phyloP scores from a whole-genome alignment of 208 protist genomes.

The Leishmania major region DNA sequence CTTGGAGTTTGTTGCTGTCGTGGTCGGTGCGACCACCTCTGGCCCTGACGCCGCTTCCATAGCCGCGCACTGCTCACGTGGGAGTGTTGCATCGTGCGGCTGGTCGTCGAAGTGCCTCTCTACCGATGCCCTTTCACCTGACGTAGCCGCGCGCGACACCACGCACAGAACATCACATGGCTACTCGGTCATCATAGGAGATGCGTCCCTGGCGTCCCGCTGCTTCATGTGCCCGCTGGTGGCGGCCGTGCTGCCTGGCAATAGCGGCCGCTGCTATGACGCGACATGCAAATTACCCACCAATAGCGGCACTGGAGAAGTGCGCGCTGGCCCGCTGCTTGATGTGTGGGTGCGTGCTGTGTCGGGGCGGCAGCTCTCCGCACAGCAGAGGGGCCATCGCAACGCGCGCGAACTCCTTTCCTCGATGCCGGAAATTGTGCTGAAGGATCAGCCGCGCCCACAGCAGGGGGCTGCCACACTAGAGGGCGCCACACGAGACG shows the following conservation, averaged over 20 bases:
- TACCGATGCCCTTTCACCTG: not conserved
- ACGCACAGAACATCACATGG: slow-evolving; percentile 6
- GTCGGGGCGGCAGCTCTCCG: not conserved
- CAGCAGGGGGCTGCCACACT: not conserved
- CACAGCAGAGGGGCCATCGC: not conserved
- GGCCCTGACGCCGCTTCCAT: not conserved
- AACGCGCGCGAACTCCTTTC: not conserved
- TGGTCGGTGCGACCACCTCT: not conserved
- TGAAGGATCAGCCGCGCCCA: slow-evolving; percentile 1
- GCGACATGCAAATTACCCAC: not conserved
- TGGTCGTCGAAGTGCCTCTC: not conserved
- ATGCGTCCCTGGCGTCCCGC: slow-evolving; percentile 10
- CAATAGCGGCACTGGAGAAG: not conserved
- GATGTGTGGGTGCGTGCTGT: slow-evolving; percentile 29
- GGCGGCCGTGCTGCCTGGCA: not conserved
- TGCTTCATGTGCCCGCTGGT: slow-evolving; percentile 23
- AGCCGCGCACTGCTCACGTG: slow-evolving; percentile 4
- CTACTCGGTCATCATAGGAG: slow-evolving; percentile 16
- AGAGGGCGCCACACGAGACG: not conserved
- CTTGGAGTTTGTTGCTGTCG: not conserved
- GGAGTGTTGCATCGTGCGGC: slow-evolving; percentile 12
- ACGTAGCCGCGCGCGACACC: not conserved
- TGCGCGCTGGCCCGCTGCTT: slow-evolving; percentile 8
- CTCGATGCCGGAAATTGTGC: not conserved
- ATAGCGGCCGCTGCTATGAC: not conserved